A percentile compares a stretch with the other conserved stretches of the same genome.
These are phyloP conservation scores for Melocanna baccifera DNA, from an alignment of 176 grass and related monocot genomes.

Conservation along the genomic window DNA sequence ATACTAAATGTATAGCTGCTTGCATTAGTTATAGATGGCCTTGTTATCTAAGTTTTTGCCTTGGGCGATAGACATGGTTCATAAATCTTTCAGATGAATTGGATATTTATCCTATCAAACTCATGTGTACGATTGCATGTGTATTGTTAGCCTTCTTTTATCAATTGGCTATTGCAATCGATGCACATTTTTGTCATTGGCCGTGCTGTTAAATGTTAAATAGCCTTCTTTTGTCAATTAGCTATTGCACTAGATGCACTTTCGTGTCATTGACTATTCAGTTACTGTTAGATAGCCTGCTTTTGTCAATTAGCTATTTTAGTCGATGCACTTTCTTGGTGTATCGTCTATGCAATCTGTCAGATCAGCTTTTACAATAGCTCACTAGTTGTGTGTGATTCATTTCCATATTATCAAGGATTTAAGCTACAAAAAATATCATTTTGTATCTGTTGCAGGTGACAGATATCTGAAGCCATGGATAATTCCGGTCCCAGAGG, in stretches of 20 bases:
- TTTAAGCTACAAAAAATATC: not conserved
- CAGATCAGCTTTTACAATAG: not conserved
- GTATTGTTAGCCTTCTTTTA: not conserved
- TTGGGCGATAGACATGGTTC: not conserved
- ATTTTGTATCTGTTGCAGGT: slow-evolving; percentile 43
- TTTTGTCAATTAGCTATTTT: not conserved
- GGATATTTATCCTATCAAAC: not conserved
- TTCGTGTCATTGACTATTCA: not conserved
- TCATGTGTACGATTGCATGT: not conserved
- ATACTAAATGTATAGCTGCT: not conserved
- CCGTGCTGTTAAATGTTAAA: not conserved
- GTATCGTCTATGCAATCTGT: not conserved
- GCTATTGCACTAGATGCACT: not conserved
- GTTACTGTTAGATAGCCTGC: not conserved
- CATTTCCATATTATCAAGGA: not conserved
- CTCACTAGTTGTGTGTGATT: not conserved
- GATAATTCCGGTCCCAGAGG: slow-evolving; percentile 84
- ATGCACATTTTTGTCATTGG: not conserved
- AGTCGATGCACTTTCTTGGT: not conserved
- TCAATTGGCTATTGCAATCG: not conserved
- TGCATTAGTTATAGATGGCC: not conserved
- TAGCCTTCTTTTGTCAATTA: not conserved
- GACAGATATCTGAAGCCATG: slow-evolving; percentile 90
- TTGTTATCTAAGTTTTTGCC: not conserved
- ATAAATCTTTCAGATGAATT: not conserved